Conservation (phyloP, 768 basidiomycete genomes). For the Holtermannia corniformis region DNA sequence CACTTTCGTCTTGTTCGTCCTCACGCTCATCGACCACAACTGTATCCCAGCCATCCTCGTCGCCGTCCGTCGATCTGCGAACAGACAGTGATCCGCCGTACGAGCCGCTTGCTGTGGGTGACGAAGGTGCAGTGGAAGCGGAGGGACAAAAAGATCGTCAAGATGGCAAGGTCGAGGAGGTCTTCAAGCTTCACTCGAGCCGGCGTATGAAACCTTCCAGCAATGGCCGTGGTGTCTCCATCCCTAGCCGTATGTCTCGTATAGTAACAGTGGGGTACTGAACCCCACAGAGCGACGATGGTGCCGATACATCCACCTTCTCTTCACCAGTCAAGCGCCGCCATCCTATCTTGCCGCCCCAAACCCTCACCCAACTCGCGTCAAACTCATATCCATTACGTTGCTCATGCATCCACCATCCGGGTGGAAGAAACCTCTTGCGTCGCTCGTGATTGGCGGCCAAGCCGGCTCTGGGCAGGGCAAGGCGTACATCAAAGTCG, state of each 20-base stretch:
- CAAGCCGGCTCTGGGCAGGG: conserved; percentile 19
- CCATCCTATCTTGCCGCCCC: conserved; percentile 12
- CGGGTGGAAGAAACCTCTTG: conserved; percentile 29
- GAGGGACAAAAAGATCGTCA: conserved; percentile 23
- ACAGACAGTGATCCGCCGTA: conserved; percentile 10
- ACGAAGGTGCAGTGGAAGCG: conserved; percentile 11
- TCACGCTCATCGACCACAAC: conserved; percentile 19
- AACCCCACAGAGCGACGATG: conserved; percentile 22
- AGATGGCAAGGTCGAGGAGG: conserved; percentile 31
- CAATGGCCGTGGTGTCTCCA: conserved; percentile 31
- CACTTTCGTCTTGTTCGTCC: conserved; percentile 5
- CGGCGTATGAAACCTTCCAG: conserved; percentile 34
- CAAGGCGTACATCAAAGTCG: conserved; percentile 59
- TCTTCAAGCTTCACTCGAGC: conserved; percentile 33
- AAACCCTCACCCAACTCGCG: conserved; percentile 2
- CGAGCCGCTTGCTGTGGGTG: conserved; percentile 28
- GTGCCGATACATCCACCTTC: conserved; percentile 33
- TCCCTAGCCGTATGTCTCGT: conserved; percentile 25
- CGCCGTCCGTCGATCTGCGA: conserved; percentile 11
- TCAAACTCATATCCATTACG: conserved; percentile 31
- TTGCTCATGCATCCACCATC: conserved; percentile 24
- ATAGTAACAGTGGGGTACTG: background rate
- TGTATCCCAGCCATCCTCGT: conserved; percentile 16
- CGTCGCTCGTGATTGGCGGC: conserved; percentile 29
- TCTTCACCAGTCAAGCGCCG: conserved; percentile 25